Evolutionary conservation across 129 eudicot species (phyloP), one percentile per base, ranked within the genome.

Genomic region (Apium graveolens): DNA sequence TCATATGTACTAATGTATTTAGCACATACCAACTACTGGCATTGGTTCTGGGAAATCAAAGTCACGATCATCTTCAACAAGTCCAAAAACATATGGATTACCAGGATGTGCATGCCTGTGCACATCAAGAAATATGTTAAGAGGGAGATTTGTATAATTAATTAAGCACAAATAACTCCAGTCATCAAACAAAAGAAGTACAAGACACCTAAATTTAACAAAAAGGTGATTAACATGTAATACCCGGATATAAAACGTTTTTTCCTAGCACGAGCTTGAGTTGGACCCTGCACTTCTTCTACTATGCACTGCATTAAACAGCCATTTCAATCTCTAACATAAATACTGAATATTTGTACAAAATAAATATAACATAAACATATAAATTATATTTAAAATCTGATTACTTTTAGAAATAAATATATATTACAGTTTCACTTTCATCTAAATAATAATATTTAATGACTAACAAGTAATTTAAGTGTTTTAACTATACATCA

Each of bases 271-370:
- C 99, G 97, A 44, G 97, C 91, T 85, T 96, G 97, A 80, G 93
- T 81, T 77, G 97, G 99, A 83, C 97, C 97, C 86, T 92, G 99
- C 79, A 96, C 86, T 96, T 96, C 99, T 88, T 96, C 99, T 81
- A 92, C 97, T 65, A 92, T 88, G 85, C 97, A 92, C 99, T 95
- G 76, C 82, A 83, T 83, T 78, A 57, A 34, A 80, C 77, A 81
- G 71, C 35, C 37, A 34, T 68, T 27, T 74, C 41, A 29, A 74
- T 53, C 11, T 42, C 46, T 74, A 82, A 18, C 46, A n/a, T 45
- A 55, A 31, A 68, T 69, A 77, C 26, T 68, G 21, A 14, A 12
- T 78, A 39, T 70, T 38, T 78, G 70, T 78, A 70, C 12, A 70
- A 62, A 57, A 39, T n/a, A 37, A 24, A 18, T 3, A 24, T 34